Evolutionary conservation across 768 basidiomycete genomes (phyloP).

Genomic region (Mycena metata): DNA sequence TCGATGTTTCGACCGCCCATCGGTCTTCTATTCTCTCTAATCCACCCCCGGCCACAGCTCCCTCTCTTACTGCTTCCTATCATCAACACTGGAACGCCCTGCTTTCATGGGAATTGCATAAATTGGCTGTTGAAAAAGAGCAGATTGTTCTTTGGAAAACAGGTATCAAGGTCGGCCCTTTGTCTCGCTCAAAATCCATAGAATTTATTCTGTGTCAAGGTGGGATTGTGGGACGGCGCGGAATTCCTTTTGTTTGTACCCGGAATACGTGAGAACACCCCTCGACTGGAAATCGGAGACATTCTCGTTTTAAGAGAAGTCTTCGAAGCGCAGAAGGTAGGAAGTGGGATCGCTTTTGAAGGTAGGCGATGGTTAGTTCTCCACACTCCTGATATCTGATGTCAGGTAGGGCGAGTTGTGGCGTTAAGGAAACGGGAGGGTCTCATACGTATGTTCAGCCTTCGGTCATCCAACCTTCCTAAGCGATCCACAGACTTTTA

Average conservation of each 20-base stretch:
- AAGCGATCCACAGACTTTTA: constrained; percentile 50
- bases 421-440: constrained; percentile 62
- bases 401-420: constrained; percentile 47
- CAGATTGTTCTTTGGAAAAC: constrained; percentile 61
- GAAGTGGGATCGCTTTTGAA: constrained; percentile 59
- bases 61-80: constrained; percentile 44
- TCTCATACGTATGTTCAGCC: constrained; percentile 55
- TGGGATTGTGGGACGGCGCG: constrained; percentile 53
- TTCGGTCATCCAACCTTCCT: not conserved
- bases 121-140: constrained; percentile 56
- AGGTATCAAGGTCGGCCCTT: constrained; percentile 48
- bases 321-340: constrained; percentile 45
- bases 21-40: constrained; percentile 38
- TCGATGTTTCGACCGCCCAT: constrained; percentile 45
- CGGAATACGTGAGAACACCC: constrained; percentile 58
- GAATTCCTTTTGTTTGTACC: constrained; percentile 56
- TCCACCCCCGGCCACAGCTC: constrained; percentile 34
- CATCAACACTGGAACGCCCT: constrained; percentile 57
- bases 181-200: too few relatives aligned
- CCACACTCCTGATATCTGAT: not conserved
- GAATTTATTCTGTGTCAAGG: too few relatives aligned
- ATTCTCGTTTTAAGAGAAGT: constrained; percentile 61
- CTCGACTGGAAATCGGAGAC: constrained; percentile 60
- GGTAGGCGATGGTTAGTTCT: constrained; percentile 37
- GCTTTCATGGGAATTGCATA: constrained; percentile 62